phyloP scores from a whole-genome alignment of 331 rosid species.

The Saraca asoca region DNA sequence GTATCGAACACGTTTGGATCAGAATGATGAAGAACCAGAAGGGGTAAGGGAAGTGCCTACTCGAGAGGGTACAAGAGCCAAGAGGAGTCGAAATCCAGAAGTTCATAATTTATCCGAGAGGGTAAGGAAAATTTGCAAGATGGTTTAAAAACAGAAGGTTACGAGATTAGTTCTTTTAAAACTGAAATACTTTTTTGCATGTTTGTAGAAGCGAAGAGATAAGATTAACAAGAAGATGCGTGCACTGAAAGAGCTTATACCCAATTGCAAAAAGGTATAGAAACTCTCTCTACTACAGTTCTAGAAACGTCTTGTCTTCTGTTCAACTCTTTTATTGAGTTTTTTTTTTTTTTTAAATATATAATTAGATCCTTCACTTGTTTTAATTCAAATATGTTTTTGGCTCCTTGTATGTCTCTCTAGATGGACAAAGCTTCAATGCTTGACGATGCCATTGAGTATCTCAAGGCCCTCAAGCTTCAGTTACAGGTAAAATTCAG shows the following conservation, averaged over 20 bases:
- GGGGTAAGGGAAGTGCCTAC: constrained; percentile 13
- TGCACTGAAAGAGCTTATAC: constrained; percentile 52
- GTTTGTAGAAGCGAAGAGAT: constrained; percentile 54
- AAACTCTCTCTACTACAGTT: not conserved
- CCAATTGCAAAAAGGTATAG: constrained; percentile 60
- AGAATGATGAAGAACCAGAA: constrained; percentile 50
- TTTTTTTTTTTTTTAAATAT: too few relatives aligned
- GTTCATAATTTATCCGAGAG: constrained; percentile 44
- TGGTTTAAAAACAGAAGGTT: not conserved
- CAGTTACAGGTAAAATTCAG: constrained; percentile 51
- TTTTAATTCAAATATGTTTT: not conserved
- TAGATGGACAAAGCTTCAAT: constrained; percentile 60
- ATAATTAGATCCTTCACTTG: not conserved
- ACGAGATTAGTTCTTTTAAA: not conserved
- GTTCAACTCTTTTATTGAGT: too few relatives aligned
- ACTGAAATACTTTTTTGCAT: constrained; percentile 1
- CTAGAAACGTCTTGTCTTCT: not conserved
- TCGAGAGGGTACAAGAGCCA: constrained; percentile 32
- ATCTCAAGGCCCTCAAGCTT: constrained; percentile 56
- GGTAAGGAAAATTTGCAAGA: constrained; percentile 37
- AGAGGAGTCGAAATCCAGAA: constrained; percentile 34
- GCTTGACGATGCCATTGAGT: constrained; percentile 65
- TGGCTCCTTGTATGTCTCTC: not conserved
- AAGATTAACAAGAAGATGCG: constrained; percentile 59
- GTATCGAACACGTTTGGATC: too few relatives aligned